Evolutionary conservation across 352 stramenopile species (phyloP), one percentile per base, ranked within the genome.

Genomic region (Phytopythium vexans): DNA sequence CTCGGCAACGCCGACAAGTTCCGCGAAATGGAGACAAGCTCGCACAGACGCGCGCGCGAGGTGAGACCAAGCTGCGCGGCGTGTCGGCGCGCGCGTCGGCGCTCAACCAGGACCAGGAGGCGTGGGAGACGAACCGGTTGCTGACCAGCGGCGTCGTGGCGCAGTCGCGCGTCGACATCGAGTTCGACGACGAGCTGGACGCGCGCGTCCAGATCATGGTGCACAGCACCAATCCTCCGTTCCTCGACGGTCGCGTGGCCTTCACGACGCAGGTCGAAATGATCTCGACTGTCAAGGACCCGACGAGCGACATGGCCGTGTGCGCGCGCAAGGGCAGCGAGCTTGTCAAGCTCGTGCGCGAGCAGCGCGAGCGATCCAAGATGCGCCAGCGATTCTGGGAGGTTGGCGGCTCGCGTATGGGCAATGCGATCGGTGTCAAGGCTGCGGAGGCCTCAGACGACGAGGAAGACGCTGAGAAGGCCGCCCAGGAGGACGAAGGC

Each of bases 381-480:
- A 99, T 99, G 93, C 82, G 96, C 41, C 94, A 99, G 74, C 86
- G 97, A 16, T 99, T 99, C 72, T 99, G 97, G 97, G 97, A 99
- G 62, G 59, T 99, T 7, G 97, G 96, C 6, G 97, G 97, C 3
- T 98, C 88, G 27, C 84, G 92, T 34, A 99, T 99, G 96, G 97
- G 97, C 16, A 74, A 99, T 46, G 92, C 90, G 0, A 98, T 99
- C 46, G 95, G 96, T 10, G 73, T 99, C 0, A 86, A 93, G 51
- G 72, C 68, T 4, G 67, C 72, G 6, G 71, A 74, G 6, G 66
- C 72, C n/a, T 71, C 77, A 27, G 77, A 82, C 49, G 72, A 82
- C 39, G 70, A 90, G 15, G 74, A 83, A 14, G 77, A 88, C 31
- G 70, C 85, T 37, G 68, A 66, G 33, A 54, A 60, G 12, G 53